Evolutionary conservation across 2,329 filamentous ascomycete species (phyloP), one percentile per base, ranked within the genome.

Genomic region (Phoma sp.): DNA sequence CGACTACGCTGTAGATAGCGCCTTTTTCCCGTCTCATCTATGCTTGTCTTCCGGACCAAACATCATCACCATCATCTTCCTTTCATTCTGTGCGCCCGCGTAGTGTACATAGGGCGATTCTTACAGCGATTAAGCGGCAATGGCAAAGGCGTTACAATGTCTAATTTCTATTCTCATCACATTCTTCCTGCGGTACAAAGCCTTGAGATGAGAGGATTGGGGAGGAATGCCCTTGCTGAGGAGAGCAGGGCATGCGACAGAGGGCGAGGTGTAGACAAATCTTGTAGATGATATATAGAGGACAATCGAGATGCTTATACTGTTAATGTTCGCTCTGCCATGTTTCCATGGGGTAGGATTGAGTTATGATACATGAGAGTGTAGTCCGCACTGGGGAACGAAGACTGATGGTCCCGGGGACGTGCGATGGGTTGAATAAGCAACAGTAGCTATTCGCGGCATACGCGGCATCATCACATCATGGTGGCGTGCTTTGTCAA

Each of bases 81-180:
- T 23, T 24, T 33, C 27, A 7, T 48, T 48, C 35, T 22, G 45
- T 54, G 51, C 45, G 52, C 46, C 52, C 44, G 25, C 23, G 46
- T 55, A 55, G 52, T 55, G 52, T 55, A 55, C 52, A 49, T 46
- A 50, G 52, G 46, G 46, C 52, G 22, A 41, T 44, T 54, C 29
- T 48, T 53, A 38, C 38, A 54, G 49, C 49, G 52, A 48, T 49
- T 45, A 55, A 29, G 52, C 52, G 52, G 52, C 52, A 55, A 49
- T 18, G 18, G 35, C 35, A 8, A 18, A 5, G 52, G 52, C 52
- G 52, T 55, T 55, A 32, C 24, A 46, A 49, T 55, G 46, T 55
- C 46, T 55, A 55, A 55, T 55, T 55, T 55, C 14, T 55, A 55
- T 50, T 55, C 32, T 30, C 10, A 36, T 35, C 13, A 33, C 27